Evolutionary conservation across 2,329 filamentous ascomycete species (phyloP).

Genomic region (Paecilomyces variotii): DNA sequence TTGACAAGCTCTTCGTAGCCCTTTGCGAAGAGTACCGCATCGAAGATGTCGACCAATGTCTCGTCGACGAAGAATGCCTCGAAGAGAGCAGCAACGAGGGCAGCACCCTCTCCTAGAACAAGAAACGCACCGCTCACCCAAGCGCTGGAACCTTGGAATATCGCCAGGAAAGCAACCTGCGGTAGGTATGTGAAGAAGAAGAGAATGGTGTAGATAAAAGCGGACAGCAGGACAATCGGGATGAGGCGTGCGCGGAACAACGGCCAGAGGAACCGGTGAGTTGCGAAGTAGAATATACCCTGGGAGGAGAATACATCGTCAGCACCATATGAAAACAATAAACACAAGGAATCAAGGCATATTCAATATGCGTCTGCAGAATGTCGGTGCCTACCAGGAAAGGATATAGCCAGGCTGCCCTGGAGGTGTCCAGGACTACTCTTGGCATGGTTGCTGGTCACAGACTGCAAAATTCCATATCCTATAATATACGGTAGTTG

Average conservation of each 20-base stretch:
- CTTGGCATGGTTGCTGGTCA: slow-evolving; percentile 7
- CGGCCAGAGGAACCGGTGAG: slow-evolving; percentile 73
- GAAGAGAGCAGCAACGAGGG: slow-evolving; percentile 58
- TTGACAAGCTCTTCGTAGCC: slow-evolving; percentile 62
- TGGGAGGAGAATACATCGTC: slow-evolving; percentile 33
- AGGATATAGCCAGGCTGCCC: slow-evolving; percentile 41
- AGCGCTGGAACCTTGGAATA: slow-evolving; percentile 82
- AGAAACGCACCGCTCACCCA: slow-evolving; percentile 84
- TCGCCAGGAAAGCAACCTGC: slow-evolving; percentile 76
- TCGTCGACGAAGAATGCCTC: slow-evolving; percentile 78
- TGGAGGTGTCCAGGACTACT: slow-evolving; percentile 16
- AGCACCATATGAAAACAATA: not conserved
- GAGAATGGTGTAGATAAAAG: slow-evolving; percentile 73
- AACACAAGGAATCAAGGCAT: not conserved
- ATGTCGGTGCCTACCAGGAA: slow-evolving; percentile 29
- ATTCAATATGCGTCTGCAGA: slow-evolving; percentile 1
- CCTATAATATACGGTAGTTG: not conserved
- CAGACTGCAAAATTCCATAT: not conserved
- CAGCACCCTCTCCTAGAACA: slow-evolving; percentile 61
- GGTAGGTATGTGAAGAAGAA: slow-evolving; percentile 86
- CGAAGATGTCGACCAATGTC: slow-evolving; percentile 72
- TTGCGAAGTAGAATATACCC: slow-evolving; percentile 75
- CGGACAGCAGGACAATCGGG: slow-evolving; percentile 72
- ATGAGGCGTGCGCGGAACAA: slow-evolving; percentile 70
- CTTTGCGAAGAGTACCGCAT: slow-evolving; percentile 71